Conservation (phyloP, 2,329 filamentous ascomycete genomes). For the Trichoderma koningiopsis region DNA sequence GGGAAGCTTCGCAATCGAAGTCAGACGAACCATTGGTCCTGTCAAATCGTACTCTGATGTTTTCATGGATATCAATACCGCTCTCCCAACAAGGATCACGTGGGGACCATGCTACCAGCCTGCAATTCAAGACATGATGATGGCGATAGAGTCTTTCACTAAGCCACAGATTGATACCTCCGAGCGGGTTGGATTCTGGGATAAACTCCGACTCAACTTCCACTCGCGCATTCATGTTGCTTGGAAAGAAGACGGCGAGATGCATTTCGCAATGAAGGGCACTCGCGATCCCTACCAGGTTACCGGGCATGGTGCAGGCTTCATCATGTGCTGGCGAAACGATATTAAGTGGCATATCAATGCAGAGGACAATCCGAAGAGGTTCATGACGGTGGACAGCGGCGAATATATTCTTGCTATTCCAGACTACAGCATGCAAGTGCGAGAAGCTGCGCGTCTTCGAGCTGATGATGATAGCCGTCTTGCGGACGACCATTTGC, state of each 20-base stretch:
- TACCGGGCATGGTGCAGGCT: constrained; percentile 88
- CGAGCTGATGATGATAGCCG: constrained; percentile 60
- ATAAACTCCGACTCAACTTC: constrained; percentile 93
- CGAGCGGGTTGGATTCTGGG: constrained; percentile 95
- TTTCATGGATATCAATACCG: constrained; percentile 88
- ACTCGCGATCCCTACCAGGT: constrained; percentile 91
- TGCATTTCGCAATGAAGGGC: constrained; percentile 90
- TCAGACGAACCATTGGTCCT: constrained; percentile 86
- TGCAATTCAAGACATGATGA: constrained; percentile 99
- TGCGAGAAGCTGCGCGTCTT: constrained; percentile 62
- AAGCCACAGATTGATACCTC: constrained; percentile 94
- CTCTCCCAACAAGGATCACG: constrained; percentile 86
- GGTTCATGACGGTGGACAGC: constrained; percentile 94
- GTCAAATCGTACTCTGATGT: constrained; percentile 98
- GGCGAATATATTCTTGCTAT: constrained; percentile 93
- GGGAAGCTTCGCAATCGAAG: constrained; percentile 78
- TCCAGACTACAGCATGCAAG: constrained; percentile 89
- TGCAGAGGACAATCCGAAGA: constrained; percentile 80
- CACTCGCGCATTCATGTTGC: constrained; percentile 86
- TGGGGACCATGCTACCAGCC: constrained; percentile 98
- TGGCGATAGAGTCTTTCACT: constrained; percentile 95
- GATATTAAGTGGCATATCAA: constrained; percentile 88
- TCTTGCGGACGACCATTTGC: constrained; percentile 64
- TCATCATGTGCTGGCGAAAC: constrained; percentile 98
- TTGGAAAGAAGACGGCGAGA: constrained; percentile 95